These are phyloP conservation scores for Coniophora puteana DNA, from an alignment of 1,284 basidiomycete species.

Conservation along the genomic window DNA sequence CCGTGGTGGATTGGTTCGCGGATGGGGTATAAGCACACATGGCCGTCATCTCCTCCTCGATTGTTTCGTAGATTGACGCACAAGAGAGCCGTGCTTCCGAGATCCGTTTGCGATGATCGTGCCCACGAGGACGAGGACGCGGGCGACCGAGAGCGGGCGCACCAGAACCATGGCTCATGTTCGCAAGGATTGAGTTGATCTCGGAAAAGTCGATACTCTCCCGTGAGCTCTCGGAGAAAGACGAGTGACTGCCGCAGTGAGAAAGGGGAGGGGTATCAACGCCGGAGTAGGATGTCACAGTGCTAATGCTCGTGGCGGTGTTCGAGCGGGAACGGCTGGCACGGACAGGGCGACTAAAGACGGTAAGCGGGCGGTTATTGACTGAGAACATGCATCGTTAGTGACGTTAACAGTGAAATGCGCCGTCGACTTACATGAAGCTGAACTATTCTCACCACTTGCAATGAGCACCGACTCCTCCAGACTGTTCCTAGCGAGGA, in stretches of 20 bases:
- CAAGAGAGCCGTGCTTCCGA: conserved; percentile 61
- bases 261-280: conserved; percentile 69
- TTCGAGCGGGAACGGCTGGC: conserved; percentile 60
- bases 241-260: conserved; percentile 56
- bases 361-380: conserved; percentile 35
- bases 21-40: conserved; percentile 32
- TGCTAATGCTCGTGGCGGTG: conserved; percentile 44
- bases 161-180: conserved; percentile 33
- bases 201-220: conserved; percentile 71
- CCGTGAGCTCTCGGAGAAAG: conserved; percentile 64
- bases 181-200: conserved; percentile 52
- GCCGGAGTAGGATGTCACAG: conserved; percentile 46
- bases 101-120: conserved; percentile 65
- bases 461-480: conserved; percentile 62
- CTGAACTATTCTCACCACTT: conserved; percentile 58
- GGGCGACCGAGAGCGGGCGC: conserved; percentile 32
- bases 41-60: conserved; percentile 61
- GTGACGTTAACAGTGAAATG: too few species aligned
- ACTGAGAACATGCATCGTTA: conserved; percentile 30
- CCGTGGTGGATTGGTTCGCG: conserved; percentile 9
- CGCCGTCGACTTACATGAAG: conserved; percentile 43
- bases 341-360: conserved; percentile 56
- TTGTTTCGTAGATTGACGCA: conserved; percentile 73
- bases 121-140: conserved; percentile 50
- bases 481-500: conserved; percentile 61